phyloP scores from a whole-genome alignment of 192 early-diverging fungal species.

The Obelidium mucronatum region DNA sequence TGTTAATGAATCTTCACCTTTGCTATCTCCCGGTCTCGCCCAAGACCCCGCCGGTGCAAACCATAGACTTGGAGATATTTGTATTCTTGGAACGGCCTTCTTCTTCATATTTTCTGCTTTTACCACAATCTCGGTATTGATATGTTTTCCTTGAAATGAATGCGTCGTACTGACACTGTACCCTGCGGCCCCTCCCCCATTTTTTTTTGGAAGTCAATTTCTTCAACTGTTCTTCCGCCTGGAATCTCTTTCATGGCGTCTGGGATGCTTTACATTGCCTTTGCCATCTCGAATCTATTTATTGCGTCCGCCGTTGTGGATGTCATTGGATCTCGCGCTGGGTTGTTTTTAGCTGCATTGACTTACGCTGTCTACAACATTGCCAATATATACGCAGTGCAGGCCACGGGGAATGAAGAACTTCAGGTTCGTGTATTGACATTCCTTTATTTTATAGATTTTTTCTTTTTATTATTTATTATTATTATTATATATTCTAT shows the following conservation, averaged over 20 bases:
- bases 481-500: not conserved
- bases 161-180: not conserved
- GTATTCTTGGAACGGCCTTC: slow-evolving; percentile 19
- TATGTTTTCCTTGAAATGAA: not conserved
- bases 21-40: too few species aligned
- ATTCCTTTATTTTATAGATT: not conserved
- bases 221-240: slow-evolving; percentile 28
- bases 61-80: slow-evolving; percentile 8
- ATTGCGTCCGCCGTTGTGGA: slow-evolving; percentile 30
- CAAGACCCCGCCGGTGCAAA: too few species aligned
- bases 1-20: too few species aligned
- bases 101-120: slow-evolving; percentile 25
- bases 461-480: slow-evolving; percentile 2
- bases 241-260: not conserved
- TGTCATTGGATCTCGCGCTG: slow-evolving; percentile 14
- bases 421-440: slow-evolving; percentile 19
- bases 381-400: slow-evolving; percentile 10
- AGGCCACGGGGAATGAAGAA: not conserved
- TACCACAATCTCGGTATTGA: not conserved
- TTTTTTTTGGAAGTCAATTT: slow-evolving; percentile 19
- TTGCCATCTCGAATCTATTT: slow-evolving; percentile 27
- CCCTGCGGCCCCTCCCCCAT: not conserved
- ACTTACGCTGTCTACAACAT: slow-evolving; percentile 10
- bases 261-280: slow-evolving; percentile 23
- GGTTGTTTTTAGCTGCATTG: slow-evolving; percentile 18